Evolutionary conservation across 1,284 basidiomycete species (phyloP).

Genomic region (Gymnopus androsaceus): DNA sequence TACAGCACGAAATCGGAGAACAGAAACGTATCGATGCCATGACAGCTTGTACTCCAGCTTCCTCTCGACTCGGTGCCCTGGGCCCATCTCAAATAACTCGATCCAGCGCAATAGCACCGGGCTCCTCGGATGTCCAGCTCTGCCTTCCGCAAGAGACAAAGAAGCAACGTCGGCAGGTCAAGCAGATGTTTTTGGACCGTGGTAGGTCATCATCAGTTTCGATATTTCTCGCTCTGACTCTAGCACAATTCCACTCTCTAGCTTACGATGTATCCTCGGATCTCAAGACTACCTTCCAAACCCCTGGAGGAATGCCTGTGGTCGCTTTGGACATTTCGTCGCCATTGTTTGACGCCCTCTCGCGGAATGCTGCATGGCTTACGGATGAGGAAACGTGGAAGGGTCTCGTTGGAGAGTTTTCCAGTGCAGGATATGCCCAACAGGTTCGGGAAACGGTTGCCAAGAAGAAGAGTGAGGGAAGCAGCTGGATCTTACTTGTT

Average conservation of each 20-base stretch:
- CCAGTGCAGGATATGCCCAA: constrained; percentile 57
- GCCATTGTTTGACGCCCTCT: constrained; percentile 62
- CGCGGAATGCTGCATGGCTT: constrained; percentile 60
- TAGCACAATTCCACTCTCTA: constrained; percentile 32
- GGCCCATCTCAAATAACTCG: constrained; percentile 1
- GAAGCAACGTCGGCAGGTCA: constrained; percentile 72
- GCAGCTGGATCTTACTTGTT: constrained; percentile 64
- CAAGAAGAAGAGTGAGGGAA: constrained; percentile 63
- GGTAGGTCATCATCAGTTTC: constrained; percentile 38
- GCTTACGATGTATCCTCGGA: constrained; percentile 63
- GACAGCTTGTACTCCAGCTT: constrained; percentile 54
- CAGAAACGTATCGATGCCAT: constrained; percentile 72
- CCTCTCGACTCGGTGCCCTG: constrained; percentile 33
- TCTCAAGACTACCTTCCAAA: constrained; percentile 58
- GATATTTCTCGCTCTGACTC: not conserved
- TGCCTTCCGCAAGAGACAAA: constrained; percentile 68
- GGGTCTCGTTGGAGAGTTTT: constrained; percentile 52
- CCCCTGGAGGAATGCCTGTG: constrained; percentile 53
- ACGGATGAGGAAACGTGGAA: constrained; percentile 77
- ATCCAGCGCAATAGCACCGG: constrained; percentile 29
- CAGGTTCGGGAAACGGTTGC: constrained; percentile 66
- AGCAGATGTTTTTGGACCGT: constrained; percentile 68
- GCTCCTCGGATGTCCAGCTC: constrained; percentile 54
- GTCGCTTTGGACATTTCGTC: constrained; percentile 70
- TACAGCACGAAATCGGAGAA: constrained; percentile 76